Evolutionary conservation across 441 rosid genomes (phyloP), one percentile per base, ranked within the genome.

Genomic region (Iberis amara): DNA sequence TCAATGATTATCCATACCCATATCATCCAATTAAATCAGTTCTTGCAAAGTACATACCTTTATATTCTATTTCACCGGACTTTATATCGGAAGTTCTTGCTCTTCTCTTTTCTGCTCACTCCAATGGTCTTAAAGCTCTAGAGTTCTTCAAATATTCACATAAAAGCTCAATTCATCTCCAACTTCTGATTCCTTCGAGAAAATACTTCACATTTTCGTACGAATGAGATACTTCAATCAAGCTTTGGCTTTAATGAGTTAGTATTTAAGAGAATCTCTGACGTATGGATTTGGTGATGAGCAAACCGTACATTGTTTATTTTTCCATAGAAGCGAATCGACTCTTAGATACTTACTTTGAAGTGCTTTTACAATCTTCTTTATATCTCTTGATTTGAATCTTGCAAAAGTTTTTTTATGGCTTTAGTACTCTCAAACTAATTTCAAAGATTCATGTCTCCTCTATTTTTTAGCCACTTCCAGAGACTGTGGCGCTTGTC

Each of bases 401-500:
- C 95, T 0, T 87, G 67, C 32, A 90, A 87, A 51, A n/a, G n/a
- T n/a, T n/a, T n/a, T n/a, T n/a, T n/a, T n/a, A n/a, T n/a, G n/a
- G n/a, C n/a, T n/a, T n/a, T n/a, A n/a, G n/a, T n/a, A n/a, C n/a
- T n/a, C n/a, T n/a, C n/a, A n/a, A n/a, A n/a, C n/a, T n/a, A n/a
- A n/a, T n/a, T n/a, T n/a, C n/a, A n/a, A n/a, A n/a, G 21, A 18
- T 18, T 18, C 21, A 18, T 18, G 2, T 18, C 21, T 55, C 41
- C 8, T 62, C 18, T 52, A 59, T 66, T 33, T 51, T 58, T 31
- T 28, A 89, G 98, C 92, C 96, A 6, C 90, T 92, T 72, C 96
- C 96, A 27, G 96, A 92, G 74, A 75, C 78, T 8, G 88, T 92
- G 70, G 86, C 92, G 0, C 92, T 92, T 47, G 88, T 86, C 46